A percentile compares a stretch with the other conserved stretches of the same genome.
Evolutionary conservation across 352 stramenopile genomes (phyloP).

Genomic region (Phytophthora pini): DNA sequence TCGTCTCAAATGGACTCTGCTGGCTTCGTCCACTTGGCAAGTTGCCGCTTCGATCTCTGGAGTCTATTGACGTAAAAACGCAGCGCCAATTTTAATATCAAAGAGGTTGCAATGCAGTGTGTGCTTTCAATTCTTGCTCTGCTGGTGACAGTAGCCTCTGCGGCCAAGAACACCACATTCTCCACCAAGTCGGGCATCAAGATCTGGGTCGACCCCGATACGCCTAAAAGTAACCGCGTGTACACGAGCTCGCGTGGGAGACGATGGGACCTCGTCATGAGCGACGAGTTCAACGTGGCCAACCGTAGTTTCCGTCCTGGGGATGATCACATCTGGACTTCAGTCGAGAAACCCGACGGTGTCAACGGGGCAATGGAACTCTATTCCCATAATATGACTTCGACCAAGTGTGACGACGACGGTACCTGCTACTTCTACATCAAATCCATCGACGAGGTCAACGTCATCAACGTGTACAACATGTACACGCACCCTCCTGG

Average conservation of each 20-base stretch:
- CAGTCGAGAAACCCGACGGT: slow-evolving; percentile 94
- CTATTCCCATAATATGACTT: slow-evolving; percentile 87
- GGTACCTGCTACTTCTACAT: slow-evolving; percentile 58
- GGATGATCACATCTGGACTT: slow-evolving; percentile 93
- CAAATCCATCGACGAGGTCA: slow-evolving; percentile 43
- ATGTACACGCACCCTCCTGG: slow-evolving; percentile 51
- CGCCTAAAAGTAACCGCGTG: slow-evolving; percentile 31
- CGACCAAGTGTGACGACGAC: slow-evolving; percentile 47
- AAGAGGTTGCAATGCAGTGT: not conserved
- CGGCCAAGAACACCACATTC: slow-evolving; percentile 27
- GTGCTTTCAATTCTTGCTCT: not conserved
- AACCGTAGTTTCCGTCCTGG: slow-evolving; percentile 90
- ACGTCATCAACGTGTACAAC: slow-evolving; percentile 61
- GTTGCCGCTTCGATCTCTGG: slow-evolving; percentile 8
- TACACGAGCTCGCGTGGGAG: slow-evolving; percentile 49
- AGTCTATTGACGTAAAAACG: not conserved
- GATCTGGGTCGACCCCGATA: slow-evolving; percentile 57
- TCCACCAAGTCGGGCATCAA: slow-evolving; percentile 50
- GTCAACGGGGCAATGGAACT: slow-evolving; percentile 90
- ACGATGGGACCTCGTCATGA: slow-evolving; percentile 85
- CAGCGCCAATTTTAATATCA: not conserved
- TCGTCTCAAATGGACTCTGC: not conserved
- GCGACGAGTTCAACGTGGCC: slow-evolving; percentile 94
- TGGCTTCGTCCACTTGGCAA: slow-evolving; percentile 14
- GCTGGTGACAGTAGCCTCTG: not conserved